Evolutionary conservation across 2,329 filamentous ascomycete species (phyloP).

Genomic region (Plenodomus lindquistii): DNA sequence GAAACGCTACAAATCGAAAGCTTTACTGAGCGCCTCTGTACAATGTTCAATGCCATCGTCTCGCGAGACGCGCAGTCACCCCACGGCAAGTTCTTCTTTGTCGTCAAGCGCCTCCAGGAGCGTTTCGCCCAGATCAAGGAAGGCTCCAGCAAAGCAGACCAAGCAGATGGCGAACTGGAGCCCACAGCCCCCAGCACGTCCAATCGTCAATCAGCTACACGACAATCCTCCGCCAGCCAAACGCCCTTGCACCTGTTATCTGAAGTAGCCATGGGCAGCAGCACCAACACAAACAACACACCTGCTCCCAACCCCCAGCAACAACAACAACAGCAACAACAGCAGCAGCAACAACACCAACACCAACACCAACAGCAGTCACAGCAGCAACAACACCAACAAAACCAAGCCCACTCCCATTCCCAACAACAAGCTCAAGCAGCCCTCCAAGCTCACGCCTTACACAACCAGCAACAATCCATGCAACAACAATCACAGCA

Average conservation of each 20-base stretch:
- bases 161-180: conserved; percentile 26
- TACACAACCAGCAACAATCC: conserved; percentile 14
- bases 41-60: conserved; percentile 51
- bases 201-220: conserved; percentile 16
- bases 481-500: conserved; percentile 19
- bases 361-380: conserved; percentile 11
- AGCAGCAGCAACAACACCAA: conserved; percentile 31
- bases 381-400: conserved; percentile 6
- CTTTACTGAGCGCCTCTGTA: conserved; percentile 52
- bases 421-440: conserved; percentile 32
- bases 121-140: conserved; percentile 51
- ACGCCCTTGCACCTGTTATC: conserved; percentile 45
- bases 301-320: conserved; percentile 13
- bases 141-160: conserved; percentile 41
- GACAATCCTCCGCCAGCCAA: conserved; percentile 36
- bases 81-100: conserved; percentile 53
- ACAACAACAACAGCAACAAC: not conserved
- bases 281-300: conserved; percentile 25
- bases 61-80: conserved; percentile 47
- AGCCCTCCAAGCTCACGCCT: conserved; percentile 28
- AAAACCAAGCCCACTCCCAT: conserved; percentile 16
- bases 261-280: conserved; percentile 46
- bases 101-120: conserved; percentile 50
- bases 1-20: conserved; percentile 53
- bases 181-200: conserved; percentile 21